Base-by-base conservation (phyloP, 768 basidiomycete species). In the Clavulina sp. region DNA sequence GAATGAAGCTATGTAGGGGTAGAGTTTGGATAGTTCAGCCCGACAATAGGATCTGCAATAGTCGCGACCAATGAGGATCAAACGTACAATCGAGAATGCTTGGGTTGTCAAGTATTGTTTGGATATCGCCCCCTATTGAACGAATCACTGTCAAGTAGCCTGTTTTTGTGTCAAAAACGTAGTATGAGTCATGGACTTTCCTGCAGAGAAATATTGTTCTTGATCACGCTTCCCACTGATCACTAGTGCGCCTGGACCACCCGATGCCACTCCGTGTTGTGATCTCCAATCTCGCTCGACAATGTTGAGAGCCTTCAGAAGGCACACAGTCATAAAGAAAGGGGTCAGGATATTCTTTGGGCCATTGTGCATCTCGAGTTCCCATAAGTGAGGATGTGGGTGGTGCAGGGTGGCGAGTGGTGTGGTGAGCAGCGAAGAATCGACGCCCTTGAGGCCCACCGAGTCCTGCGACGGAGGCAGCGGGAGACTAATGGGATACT, bases 361-460 rank as follows among this genome's bases (percentile, higher is more conserved):
- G 16, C 80, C 83, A 61, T 85, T 81, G 59, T 84, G 84, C 49
- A 89, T 64, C 61, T 89, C 85, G 53, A 88, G 74, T 46, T 84
- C 68, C 85, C 84, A 89, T 36, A 81, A 56, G 3, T 26, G 32
- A 13, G 50, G 51, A 19, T 18, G 33, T 5, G 54, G 53, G 24
- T 47, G 52, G 40, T 50, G 48, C 4, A 54, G 4, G 7, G 41
- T 31, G 6, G 24, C 53, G 5, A 54, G 28, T 2, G 53, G 34
- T 5, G 52, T 26, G 50, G 31, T 41, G 40, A n/a, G n/a, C n/a
- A n/a, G n/a, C n/a, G n/a, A n/a, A n/a, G n/a, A n/a, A n/a, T n/a
- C n/a, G n/a, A n/a, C n/a, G n/a, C n/a, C n/a, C n/a, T n/a, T n/a
- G n/a, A n/a, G n/a, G n/a, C n/a, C n/a, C n/a, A n/a, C n/a, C n/a